phyloP scores from a whole-genome alignment of 1,284 basidiomycete species.

The Tilletia horrida region DNA sequence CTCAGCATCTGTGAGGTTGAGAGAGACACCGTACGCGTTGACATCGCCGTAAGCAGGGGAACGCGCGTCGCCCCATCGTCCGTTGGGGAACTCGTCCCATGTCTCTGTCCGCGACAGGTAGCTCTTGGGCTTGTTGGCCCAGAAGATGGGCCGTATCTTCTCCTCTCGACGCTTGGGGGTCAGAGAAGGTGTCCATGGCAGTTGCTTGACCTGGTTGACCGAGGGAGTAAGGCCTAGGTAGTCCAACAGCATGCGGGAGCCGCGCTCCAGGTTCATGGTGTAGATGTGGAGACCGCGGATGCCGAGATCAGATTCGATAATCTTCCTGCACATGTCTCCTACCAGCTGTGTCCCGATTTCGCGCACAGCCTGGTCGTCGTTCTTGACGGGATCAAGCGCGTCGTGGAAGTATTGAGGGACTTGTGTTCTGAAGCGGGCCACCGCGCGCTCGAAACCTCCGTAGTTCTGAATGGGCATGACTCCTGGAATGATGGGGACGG shows the following conservation, averaged over 20 bases:
- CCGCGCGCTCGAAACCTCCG: conserved; percentile 91
- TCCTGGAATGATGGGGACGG: conserved; percentile 87
- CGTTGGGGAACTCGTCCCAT: conserved; percentile 99
- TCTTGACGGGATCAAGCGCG: conserved; percentile 82
- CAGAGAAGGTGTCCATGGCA: conserved; percentile 52
- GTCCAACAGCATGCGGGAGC: conserved; percentile 53
- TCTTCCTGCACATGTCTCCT: conserved; percentile 53
- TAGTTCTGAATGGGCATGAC: conserved; percentile 97
- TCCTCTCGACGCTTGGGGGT: conserved; percentile 53
- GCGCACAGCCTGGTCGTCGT: conserved; percentile 52
- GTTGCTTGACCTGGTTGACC: conserved; percentile 47
- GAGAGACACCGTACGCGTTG: conserved; percentile 73
- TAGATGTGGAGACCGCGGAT: conserved; percentile 54
- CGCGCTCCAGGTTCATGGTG: conserved; percentile 55
- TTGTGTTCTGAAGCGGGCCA: conserved; percentile 75
- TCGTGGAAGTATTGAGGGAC: conserved; percentile 80
- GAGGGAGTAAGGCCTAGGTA: conserved; percentile 49
- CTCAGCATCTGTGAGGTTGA: conserved; percentile 70
- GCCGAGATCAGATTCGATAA: conserved; percentile 40
- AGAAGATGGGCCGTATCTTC: conserved; percentile 54
- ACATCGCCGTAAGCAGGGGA: conserved; percentile 96
- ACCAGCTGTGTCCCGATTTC: conserved; percentile 43
- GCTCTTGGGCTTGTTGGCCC: conserved; percentile 52
- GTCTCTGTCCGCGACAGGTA: conserved; percentile 54
- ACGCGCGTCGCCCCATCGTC: conserved; percentile 92